Percentiles rank a stretch among this genome's conserved stretches.
Conservation (phyloP, 1,284 basidiomycete genomes). For the Puccinia polysora region DNA sequence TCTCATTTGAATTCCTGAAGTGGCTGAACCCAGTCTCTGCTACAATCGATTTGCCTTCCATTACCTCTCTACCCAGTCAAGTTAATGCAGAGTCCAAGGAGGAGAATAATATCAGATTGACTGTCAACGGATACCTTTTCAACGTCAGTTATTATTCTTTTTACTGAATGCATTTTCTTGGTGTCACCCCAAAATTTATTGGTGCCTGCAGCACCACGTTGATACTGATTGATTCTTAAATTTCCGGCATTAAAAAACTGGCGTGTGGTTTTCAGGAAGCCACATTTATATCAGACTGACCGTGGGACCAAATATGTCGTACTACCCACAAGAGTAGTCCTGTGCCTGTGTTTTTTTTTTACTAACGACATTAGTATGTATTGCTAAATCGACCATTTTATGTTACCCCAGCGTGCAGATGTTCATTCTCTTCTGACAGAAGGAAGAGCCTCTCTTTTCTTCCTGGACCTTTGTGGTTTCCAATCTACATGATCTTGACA, state of each 20-base stretch:
- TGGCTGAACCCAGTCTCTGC: slow-evolving; percentile 23
- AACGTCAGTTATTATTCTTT: slow-evolving; percentile 9
- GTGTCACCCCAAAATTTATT: too few relatives aligned
- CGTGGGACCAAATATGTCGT: too few relatives aligned
- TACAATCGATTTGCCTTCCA: slow-evolving; percentile 7
- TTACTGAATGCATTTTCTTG: neutral
- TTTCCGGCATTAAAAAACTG: neutral
- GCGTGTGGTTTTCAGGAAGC: slow-evolving; percentile 32
- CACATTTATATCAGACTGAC: slow-evolving; percentile 36
- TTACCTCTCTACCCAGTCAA: neutral
- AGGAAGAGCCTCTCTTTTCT: too few relatives aligned
- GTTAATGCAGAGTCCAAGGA: neutral
- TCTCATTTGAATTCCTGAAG: neutral
- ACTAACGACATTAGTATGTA: too few relatives aligned
- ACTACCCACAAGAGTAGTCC: too few relatives aligned
- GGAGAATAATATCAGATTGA: neutral
- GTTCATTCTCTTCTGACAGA: too few relatives aligned
- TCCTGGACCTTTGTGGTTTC: too few relatives aligned
- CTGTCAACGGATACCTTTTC: slow-evolving; percentile 29
- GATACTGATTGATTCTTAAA: neutral
- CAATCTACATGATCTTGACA: too few relatives aligned
- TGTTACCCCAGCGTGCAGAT: too few relatives aligned
- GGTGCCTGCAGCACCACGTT: neutral
- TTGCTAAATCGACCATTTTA: too few relatives aligned
- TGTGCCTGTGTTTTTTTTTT: too few relatives aligned